A percentile compares a stretch with the other conserved stretches of the same genome.
Evolutionary conservation across 2,329 filamentous ascomycete species (phyloP).

Genomic region (Pestalotiopsis sp.): DNA sequence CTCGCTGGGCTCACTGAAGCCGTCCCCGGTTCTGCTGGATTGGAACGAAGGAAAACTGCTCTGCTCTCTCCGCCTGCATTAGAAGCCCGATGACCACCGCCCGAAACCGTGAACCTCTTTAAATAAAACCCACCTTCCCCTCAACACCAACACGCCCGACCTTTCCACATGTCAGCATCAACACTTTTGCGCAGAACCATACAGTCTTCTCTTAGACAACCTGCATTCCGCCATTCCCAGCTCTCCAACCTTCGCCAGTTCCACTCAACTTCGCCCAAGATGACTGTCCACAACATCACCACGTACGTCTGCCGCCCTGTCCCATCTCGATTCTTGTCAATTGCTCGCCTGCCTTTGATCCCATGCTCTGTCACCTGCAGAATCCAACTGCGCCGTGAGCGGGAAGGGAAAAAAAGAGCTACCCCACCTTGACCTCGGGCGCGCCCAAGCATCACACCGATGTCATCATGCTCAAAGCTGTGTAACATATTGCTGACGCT

Average conservation of each 20-base stretch:
- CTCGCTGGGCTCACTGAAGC: background rate
- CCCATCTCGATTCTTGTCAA: background rate
- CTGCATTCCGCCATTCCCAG: background rate
- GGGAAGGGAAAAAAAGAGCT: background rate
- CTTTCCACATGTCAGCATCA: constrained; percentile 13
- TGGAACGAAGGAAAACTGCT: background rate
- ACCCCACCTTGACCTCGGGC: constrained; percentile 1
- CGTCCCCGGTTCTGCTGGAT: background rate
- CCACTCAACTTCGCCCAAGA: constrained; percentile 42
- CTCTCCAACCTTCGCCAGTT: constrained; percentile 31
- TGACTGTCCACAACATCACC: constrained; percentile 44
- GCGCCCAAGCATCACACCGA: background rate
- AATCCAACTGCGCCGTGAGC: background rate
- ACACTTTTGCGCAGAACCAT: constrained; percentile 11
- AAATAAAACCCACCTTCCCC: constrained; percentile 14
- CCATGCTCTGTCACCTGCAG: background rate
- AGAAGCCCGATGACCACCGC: constrained; percentile 4
- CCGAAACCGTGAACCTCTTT: constrained; percentile 1
- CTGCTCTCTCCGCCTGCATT: background rate
- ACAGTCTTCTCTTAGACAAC: constrained; percentile 10
- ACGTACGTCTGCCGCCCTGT: constrained; percentile 32
- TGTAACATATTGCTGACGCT: background rate
- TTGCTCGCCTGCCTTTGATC: background rate
- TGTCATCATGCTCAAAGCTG: background rate
- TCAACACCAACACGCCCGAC: constrained; percentile 9